Evolutionary conservation across 2,329 filamentous ascomycete species (phyloP).

Genomic region (Fusarium staphyleae): DNA sequence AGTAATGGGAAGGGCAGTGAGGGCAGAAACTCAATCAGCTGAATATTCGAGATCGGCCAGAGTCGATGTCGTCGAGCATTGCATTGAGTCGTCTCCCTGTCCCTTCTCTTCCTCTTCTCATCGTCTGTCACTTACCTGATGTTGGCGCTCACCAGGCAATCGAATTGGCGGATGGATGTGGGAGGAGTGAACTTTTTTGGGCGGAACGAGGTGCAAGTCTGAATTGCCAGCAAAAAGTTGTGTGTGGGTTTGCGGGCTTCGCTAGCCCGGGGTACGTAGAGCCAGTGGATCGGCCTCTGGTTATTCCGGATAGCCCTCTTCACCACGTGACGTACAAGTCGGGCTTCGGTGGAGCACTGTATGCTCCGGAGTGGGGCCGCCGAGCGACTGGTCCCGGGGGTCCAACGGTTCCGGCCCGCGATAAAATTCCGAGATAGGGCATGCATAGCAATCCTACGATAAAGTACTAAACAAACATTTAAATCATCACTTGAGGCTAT

Average conservation of each 20-base stretch:
- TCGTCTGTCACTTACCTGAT: conserved; percentile 54
- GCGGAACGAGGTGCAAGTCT: conserved; percentile 43
- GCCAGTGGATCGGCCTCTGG: conserved; percentile 40
- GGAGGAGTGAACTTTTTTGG: conserved; percentile 50
- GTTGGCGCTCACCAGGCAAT: conserved; percentile 58
- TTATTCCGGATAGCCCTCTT: conserved; percentile 39
- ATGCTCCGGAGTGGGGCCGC: too few species aligned
- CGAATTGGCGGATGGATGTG: conserved; percentile 52
- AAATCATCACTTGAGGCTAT: too few species aligned
- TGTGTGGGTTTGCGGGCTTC: conserved; percentile 49
- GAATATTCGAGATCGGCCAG: conserved; percentile 32
- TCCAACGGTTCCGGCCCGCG: too few species aligned
- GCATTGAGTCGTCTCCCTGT: conserved; percentile 25
- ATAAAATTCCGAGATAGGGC: too few species aligned
- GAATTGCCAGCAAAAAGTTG: conserved; percentile 49
- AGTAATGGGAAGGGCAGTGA: conserved; percentile 5
- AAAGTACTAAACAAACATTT: too few species aligned
- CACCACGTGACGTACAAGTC: conserved; percentile 24
- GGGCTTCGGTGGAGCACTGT: too few species aligned
- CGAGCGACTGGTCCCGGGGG: too few species aligned
- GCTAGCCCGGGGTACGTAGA: conserved; percentile 47
- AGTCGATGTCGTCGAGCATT: conserved; percentile 36
- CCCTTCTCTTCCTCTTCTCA: conserved; percentile 18
- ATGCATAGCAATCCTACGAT: too few species aligned
- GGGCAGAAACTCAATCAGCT: conserved; percentile 33